Evolutionary conservation across 202 grass and related monocot genomes (phyloP), one percentile per base, ranked within the genome.

Genomic region (Musa balbisiana): DNA sequence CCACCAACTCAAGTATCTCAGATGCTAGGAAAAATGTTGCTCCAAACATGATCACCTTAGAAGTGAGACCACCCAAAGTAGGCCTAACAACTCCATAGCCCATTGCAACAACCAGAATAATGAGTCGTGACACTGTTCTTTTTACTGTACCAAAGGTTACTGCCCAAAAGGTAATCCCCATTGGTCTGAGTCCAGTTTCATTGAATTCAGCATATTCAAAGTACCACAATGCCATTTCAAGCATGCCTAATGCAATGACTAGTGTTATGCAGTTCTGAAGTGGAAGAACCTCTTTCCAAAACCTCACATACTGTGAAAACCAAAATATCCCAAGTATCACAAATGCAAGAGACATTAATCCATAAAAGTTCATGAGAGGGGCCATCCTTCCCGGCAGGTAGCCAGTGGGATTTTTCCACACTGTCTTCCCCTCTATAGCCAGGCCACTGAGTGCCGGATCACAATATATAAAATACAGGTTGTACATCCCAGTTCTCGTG

Each of bases 201-300:
- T 77, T 77, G 75, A 77, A 77, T 52, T 64, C 75, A 53, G 75
- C 75, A 77, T 77, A 77, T 62, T 77, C 75, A 26, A 77, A 77
- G 62, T 53, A 66, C 75, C 75, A 77, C 25, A 77, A 52, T 29
- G 75, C 22, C 75, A 66, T 77, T 65, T 77, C 75, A 66, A 77
- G 29, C 75, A 77, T 77, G 75, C 75, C 75, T 52, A 77, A 66
- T 25, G 75, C 50, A 24, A 77, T 77, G 43, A 77, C 75, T 65
- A 77, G 20, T 26, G 75, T 66, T 64, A 77, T 77, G 62, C 75
- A 77, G 60, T 77, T 77, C 75, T 77, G 75, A 77, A 77, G 75
- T 27, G 75, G 75, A 77, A 77, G 75, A 64, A 77, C 33, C 60
- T 77, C 75, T 66, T 50, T 77, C 75, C 75, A 77, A 65, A 77